Base-by-base conservation (phyloP, 495 filamentous ascomycete genomes). In the Parathielavia hyrcaniae region DNA sequence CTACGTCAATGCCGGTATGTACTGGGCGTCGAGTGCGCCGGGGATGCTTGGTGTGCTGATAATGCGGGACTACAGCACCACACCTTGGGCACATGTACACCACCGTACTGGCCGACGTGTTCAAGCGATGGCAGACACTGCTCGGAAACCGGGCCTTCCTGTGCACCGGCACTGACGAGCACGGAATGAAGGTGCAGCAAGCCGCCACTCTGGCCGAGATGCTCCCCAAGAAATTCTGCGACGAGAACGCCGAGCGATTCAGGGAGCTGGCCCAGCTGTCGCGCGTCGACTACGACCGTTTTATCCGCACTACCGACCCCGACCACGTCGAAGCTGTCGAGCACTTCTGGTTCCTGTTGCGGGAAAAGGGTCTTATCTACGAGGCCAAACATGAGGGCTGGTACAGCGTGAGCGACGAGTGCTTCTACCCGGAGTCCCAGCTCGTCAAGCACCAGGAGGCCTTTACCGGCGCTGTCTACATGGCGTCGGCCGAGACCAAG, bases 381-480 rank as follows among this genome's bases (percentile, higher is more conserved):
- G 79, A 82, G 40, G 78, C 81, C 9, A 91, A 89, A 64, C 95
- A 97, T 66, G 83, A 88, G 64, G 93, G 93, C 9, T 98, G 93
- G 93, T 98, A 98, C 68, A 93, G 86, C 50, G 88, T 98, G 50
- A 87, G 88, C 71, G 93, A 98, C 68, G 93, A 98, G 76, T 91
- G 92, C 12, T 98, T 92, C 70, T 97, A 96, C 67, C 90, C 93
- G 7, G 79, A 85, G 50, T 79, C 82, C 0, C 77, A 80, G 59
- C 81, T 97, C 30, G 84, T 88, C 62, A 81, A 85, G 59, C 81
- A 83, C 53, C 67, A 90, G 23, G 90, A 93, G 65, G 86, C 89
- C 17, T 74, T 82, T 20, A 97, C 90, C 0, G 92, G 95, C 6
- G 77, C 83, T 60, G 90, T 88, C 61, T 82, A 84, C 53, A 89